These are phyloP conservation scores for Sporopachydermia quercuum DNA, from an alignment of 805 yeast genomes.

Conservation along the genomic window DNA sequence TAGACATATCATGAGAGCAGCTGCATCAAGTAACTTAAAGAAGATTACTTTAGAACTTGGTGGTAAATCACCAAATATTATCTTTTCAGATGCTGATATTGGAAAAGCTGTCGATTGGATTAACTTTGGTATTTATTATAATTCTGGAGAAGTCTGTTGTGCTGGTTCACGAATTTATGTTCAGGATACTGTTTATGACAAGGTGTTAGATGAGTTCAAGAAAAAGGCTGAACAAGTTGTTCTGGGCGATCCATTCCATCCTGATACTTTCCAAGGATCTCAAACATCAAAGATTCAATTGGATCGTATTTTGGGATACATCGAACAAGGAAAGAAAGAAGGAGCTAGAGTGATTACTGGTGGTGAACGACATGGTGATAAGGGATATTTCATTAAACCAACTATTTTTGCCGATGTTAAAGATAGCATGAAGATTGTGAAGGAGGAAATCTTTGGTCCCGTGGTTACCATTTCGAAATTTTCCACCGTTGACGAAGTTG, in stretches of 20 bases:
- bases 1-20: conserved; percentile 62
- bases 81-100: conserved; percentile 74
- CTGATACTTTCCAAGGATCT: conserved; percentile 76
- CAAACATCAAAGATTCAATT: conserved; percentile 75
- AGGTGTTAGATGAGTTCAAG: conserved; percentile 47
- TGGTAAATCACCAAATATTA: conserved; percentile 88
- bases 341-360: conserved; percentile 78
- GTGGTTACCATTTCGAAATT: conserved; percentile 77
- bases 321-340: conserved; percentile 63
- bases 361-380: conserved; percentile 61
- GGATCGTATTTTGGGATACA: conserved; percentile 61
- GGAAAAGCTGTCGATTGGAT: conserved; percentile 64
- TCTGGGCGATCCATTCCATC: conserved; percentile 79
- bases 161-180: conserved; percentile 89
- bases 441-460: conserved; percentile 92
- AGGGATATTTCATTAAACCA: conserved; percentile 39
- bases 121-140: conserved; percentile 73
- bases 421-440: conserved; percentile 58
- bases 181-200: conserved; percentile 73
- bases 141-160: conserved; percentile 92
- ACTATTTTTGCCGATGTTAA: conserved; percentile 76
- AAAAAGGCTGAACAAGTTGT: conserved; percentile 35
- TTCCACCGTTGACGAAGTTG: conserved; percentile 67
- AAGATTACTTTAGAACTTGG: conserved; percentile 91
- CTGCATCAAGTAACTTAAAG: conserved; percentile 59